phyloP scores from a whole-genome alignment of 2,329 filamentous ascomycete species.

The Thelonectria blattea region DNA sequence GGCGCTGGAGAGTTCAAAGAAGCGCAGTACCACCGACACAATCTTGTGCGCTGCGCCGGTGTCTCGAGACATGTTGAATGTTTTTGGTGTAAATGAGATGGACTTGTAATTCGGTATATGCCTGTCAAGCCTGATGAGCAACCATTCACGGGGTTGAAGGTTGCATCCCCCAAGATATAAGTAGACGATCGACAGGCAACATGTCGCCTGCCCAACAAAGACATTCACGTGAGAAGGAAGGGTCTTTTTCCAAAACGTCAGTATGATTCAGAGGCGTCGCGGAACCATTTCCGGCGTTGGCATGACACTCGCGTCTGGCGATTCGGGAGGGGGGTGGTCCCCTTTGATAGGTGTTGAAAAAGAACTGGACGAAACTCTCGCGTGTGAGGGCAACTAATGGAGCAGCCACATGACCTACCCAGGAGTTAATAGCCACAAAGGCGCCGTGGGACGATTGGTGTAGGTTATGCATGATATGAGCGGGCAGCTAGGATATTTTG shows the following conservation, averaged over 20 bases:
- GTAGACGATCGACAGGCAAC: not conserved
- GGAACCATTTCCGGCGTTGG: not conserved
- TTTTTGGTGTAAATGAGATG: no score
- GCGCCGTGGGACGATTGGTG: not conserved
- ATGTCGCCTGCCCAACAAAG: not conserved
- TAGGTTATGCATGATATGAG: not conserved
- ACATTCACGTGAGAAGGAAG: not conserved
- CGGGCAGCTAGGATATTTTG: no score
- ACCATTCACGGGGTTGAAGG: not conserved
- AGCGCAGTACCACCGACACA: conserved; percentile 27
- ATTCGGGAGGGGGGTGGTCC: not conserved
- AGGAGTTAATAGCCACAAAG: not conserved
- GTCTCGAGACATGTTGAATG: not conserved
- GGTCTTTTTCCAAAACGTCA: not conserved
- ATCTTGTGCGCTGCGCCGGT: conserved; percentile 27
- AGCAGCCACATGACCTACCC: not conserved
- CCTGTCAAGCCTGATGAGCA: not conserved
- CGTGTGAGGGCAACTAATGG: not conserved
- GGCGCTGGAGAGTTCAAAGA: conserved; percentile 26
- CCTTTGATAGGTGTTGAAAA: not conserved
- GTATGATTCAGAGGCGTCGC: conserved; percentile 2
- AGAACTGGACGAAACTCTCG: not conserved
- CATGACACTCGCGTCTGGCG: not conserved
- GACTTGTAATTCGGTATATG: no score
- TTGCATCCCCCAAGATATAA: not conserved